phyloP scores from a whole-genome alignment of 352 stramenopile species.

The Phytopythium oedochilum region DNA sequence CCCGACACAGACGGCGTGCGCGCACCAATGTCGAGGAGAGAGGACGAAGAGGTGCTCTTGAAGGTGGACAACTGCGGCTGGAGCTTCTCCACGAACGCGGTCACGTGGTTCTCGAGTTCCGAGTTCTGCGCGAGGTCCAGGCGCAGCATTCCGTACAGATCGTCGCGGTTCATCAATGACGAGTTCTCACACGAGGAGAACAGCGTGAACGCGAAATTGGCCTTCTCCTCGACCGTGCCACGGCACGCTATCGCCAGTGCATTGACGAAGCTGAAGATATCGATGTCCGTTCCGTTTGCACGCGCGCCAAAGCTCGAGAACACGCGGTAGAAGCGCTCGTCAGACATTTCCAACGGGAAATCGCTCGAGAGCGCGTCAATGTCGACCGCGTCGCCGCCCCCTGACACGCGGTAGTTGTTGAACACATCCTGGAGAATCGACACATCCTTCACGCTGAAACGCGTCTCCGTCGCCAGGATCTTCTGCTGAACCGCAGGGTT shows the following conservation, averaged over 20 bases:
- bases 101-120: constrained; percentile 59
- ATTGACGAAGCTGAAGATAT: constrained; percentile 86
- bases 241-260: constrained; percentile 73
- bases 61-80: constrained; percentile 33
- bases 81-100: constrained; percentile 57
- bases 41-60: constrained; percentile 50
- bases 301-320: constrained; percentile 79
- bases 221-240: constrained; percentile 64
- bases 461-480: constrained; percentile 80
- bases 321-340: constrained; percentile 68
- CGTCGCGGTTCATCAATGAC: constrained; percentile 68
- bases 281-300: constrained; percentile 75
- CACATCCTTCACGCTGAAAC: constrained; percentile 76
- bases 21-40: constrained; percentile 48
- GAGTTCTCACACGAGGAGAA: constrained; percentile 51
- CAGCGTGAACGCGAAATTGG: constrained; percentile 74
- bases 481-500: constrained; percentile 87
- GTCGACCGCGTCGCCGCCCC: constrained; percentile 63
- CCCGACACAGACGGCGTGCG: constrained; percentile 71
- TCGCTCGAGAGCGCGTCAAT: constrained; percentile 73
- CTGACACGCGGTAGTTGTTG: constrained; percentile 73
- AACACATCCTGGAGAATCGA: constrained; percentile 79
- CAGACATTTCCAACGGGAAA: constrained; percentile 83
- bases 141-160: constrained; percentile 81
- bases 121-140: constrained; percentile 78